Percentiles rank a stretch among this genome's conserved stretches.
phyloP scores from a whole-genome alignment of 2,329 filamentous ascomycete genomes.

The Talaromyces sp. region DNA sequence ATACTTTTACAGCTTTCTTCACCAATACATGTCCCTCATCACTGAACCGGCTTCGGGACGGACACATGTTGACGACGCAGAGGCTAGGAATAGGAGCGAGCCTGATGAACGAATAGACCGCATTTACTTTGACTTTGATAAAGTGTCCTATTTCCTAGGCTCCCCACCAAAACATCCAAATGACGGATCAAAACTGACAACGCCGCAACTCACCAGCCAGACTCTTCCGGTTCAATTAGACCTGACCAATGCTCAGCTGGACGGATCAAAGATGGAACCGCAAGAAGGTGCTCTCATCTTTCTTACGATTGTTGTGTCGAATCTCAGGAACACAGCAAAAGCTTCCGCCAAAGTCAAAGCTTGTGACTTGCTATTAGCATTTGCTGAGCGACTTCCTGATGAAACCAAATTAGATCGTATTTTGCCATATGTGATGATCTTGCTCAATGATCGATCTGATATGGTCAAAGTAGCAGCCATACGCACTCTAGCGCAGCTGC shows the following conservation, averaged over 20 bases:
- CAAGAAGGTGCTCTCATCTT: constrained; percentile 89
- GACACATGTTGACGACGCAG: constrained; percentile 58
- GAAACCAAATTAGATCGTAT: constrained; percentile 94
- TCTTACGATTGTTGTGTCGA: constrained; percentile 80
- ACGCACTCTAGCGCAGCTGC: constrained; percentile 78
- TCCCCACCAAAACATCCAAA: constrained; percentile 53
- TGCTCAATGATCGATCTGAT: constrained; percentile 77
- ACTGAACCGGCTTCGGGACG: constrained; percentile 83
- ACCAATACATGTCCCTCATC: constrained; percentile 95
- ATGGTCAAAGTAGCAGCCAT: constrained; percentile 81
- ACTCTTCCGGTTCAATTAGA: constrained; percentile 71
- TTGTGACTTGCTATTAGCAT: constrained; percentile 85
- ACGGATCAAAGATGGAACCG: constrained; percentile 55
- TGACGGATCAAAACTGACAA: constrained; percentile 24
- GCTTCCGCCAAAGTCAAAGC: constrained; percentile 81
- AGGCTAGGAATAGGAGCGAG: constrained; percentile 69
- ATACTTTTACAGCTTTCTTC: constrained; percentile 96
- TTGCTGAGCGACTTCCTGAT: constrained; percentile 84
- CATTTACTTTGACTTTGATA: constrained; percentile 92
- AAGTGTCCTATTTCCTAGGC: constrained; percentile 90
- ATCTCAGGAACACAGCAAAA: constrained; percentile 80
- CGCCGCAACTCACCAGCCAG: constrained; percentile 27
- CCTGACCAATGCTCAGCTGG: constrained; percentile 77
- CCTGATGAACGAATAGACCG: constrained; percentile 91
- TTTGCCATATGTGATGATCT: constrained; percentile 77